Evolutionary conservation across 2,329 filamentous ascomycete genomes (phyloP).

Genomic region (Trichophyton benhamiae): DNA sequence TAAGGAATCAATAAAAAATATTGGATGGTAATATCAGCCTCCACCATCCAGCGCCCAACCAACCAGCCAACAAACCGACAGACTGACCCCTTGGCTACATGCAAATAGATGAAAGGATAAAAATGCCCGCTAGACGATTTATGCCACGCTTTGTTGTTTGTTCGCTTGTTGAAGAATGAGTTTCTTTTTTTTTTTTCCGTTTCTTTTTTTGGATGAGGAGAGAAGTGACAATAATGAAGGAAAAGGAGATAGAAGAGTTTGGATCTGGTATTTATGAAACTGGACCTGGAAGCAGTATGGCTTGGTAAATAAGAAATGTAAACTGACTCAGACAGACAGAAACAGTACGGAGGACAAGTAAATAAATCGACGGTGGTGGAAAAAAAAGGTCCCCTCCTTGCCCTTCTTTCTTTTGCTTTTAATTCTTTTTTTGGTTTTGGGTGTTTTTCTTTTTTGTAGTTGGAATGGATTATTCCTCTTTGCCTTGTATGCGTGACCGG

Average conservation of each 20-base stretch:
- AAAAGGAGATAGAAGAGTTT: neutral
- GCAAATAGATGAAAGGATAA: neutral
- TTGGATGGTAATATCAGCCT: neutral
- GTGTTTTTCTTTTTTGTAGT: neutral
- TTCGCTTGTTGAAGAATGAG: no score
- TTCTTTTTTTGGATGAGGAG: no score
- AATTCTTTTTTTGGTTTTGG: neutral
- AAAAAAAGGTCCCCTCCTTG: neutral
- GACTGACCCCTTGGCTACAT: conserved; percentile 1
- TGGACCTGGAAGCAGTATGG: neutral
- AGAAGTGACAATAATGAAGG: neutral
- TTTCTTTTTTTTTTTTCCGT: no score
- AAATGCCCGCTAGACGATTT: neutral
- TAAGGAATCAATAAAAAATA: neutral
- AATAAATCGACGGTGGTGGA: neutral
- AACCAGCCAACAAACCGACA: no score
- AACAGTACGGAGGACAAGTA: neutral
- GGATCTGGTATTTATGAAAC: conserved; percentile 1
- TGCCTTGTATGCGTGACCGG: neutral
- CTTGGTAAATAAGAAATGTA: neutral
- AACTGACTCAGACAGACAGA: neutral
- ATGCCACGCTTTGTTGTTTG: neutral
- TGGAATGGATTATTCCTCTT: neutral
- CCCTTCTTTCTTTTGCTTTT: neutral
- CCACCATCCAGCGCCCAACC: neutral